These are phyloP conservation scores for Pseudocercospora ulei DNA, from an alignment of 2,329 filamentous ascomycete genomes.

Conservation along the genomic window DNA sequence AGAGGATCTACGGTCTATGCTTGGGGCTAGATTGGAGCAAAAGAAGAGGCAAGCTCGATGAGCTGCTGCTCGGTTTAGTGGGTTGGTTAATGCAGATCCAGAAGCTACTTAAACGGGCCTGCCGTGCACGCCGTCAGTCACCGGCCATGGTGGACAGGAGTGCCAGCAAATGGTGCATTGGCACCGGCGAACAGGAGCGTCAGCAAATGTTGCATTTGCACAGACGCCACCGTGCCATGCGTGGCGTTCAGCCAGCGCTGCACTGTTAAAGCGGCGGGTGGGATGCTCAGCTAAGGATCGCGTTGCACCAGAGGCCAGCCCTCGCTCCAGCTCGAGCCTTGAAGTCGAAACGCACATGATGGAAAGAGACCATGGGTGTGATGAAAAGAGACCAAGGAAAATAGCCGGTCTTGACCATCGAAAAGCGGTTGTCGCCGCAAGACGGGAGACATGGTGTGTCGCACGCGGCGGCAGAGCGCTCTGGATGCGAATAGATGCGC, in stretches of 20 bases:
- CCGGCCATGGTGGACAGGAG: constrained; percentile 6
- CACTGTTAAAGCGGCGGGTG: constrained; percentile 5
- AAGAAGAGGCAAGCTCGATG: constrained; percentile 4
- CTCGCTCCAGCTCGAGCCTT: constrained; percentile 5
- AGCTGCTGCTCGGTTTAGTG: constrained; percentile 3
- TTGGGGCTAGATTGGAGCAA: constrained; percentile 5
- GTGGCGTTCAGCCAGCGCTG: constrained; percentile 11
- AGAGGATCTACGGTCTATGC: constrained; percentile 11
- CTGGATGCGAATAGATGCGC: background rate
- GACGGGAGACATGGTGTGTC: constrained; percentile 2
- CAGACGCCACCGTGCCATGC: constrained; percentile 11
- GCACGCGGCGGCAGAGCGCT: constrained; percentile 5
- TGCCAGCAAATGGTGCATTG: background rate
- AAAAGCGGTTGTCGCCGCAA: too few species aligned
- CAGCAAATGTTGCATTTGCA: background rate
- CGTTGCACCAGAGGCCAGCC: constrained; percentile 2
- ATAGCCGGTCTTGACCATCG: too few species aligned
- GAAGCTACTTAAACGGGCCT: constrained; percentile 4
- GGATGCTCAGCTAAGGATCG: constrained; percentile 13
- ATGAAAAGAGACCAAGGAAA: too few species aligned
- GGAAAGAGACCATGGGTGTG: too few species aligned
- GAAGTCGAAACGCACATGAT: background rate
- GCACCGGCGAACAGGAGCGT: background rate
- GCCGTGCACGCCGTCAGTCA: constrained; percentile 5
- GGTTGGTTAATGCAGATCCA: constrained; percentile 10